These are phyloP conservation scores for Wickerhamomyces ciferrii DNA, from an alignment of 805 yeast species.

Conservation along the genomic window DNA sequence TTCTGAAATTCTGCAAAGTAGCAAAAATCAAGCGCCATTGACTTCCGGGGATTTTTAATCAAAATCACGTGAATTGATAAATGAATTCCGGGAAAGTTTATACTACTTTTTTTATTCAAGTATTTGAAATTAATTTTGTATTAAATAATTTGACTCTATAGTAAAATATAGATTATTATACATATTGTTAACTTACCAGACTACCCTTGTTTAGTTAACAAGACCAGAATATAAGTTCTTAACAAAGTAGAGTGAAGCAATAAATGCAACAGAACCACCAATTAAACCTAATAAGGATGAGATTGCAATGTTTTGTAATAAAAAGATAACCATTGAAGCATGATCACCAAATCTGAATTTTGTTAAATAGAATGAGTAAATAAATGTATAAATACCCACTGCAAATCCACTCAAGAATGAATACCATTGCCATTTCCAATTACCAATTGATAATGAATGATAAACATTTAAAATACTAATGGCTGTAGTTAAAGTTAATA, in stretches of 20 bases:
- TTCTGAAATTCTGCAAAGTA: not conserved
- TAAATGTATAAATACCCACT: conserved; percentile 20
- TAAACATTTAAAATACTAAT: conserved; percentile 18
- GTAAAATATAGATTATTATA: not conserved
- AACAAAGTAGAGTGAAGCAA: conserved; percentile 14
- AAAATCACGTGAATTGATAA: not conserved
- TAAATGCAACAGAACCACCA: conserved; percentile 19
- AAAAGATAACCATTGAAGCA: conserved; percentile 17
- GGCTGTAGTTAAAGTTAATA: conserved; percentile 10
- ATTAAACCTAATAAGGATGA: conserved; percentile 17
- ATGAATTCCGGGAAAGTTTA: not conserved
- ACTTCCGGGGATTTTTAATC: not conserved
- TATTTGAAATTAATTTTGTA: no score
- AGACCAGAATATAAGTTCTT: conserved; percentile 13
- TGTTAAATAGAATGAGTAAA: conserved; percentile 21
- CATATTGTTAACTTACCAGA: not conserved
- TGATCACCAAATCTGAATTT: conserved; percentile 22
- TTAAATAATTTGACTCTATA: not conserved
- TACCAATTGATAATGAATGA: conserved; percentile 19
- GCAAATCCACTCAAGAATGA: conserved; percentile 20
- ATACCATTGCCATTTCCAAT: conserved; percentile 27
- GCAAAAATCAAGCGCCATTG: not conserved
- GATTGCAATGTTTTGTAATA: conserved; percentile 18
- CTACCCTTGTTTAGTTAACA: not conserved
- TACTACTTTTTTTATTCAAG: no score